phyloP scores from a whole-genome alignment of 495 filamentous ascomycete genomes.

The Jackrogersella minutella region DNA sequence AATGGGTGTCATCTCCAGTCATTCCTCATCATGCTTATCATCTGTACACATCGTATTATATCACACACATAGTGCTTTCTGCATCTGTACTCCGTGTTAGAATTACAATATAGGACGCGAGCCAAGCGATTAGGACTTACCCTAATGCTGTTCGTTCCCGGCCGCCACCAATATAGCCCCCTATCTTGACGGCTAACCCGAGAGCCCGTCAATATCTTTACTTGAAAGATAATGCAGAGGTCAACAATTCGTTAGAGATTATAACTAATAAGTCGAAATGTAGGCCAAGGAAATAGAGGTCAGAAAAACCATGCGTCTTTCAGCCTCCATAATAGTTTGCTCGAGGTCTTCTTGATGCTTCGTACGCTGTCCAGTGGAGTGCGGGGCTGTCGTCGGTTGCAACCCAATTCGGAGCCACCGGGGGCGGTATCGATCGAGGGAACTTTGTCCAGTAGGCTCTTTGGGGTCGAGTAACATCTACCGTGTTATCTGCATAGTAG shows the following conservation, averaged over 20 bases:
- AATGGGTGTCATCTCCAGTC: too few species aligned
- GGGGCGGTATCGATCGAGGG: constrained; percentile 38
- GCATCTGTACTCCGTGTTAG: not conserved
- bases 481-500: constrained; percentile 1
- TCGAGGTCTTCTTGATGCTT: constrained; percentile 4
- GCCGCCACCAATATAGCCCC: not conserved
- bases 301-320: not conserved
- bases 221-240: not conserved
- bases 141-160: not conserved
- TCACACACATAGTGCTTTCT: not conserved
- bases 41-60: not conserved
- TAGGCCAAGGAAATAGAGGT: too few species aligned
- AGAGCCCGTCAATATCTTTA: not conserved
- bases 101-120: not conserved
- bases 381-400: not conserved
- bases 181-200: not conserved
- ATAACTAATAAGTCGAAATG: not conserved
- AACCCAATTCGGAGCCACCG: constrained; percentile 26
- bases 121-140: not conserved
- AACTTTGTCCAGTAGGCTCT: constrained; percentile 33
- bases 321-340: constrained; percentile 9
- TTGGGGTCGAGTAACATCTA: constrained; percentile 14
- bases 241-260: not conserved
- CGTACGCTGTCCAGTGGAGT: constrained; percentile 31
- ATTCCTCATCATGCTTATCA: too few species aligned